phyloP scores from a whole-genome alignment of 1,284 basidiomycete genomes.

The Marasmius oreades region DNA sequence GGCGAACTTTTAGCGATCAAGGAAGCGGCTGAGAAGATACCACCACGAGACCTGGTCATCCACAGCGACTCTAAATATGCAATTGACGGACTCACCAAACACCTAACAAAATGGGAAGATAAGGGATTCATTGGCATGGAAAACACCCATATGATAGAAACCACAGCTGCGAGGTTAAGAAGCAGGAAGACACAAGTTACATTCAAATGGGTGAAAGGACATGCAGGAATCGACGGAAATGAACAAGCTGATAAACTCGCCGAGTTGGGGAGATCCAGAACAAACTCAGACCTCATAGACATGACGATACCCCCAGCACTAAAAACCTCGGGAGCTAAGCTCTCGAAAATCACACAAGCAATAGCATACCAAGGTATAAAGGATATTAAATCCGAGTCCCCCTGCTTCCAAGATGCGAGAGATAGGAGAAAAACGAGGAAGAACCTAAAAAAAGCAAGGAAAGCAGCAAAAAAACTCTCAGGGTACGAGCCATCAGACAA shows the following conservation, averaged over 20 bases:
- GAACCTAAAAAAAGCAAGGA: not conserved
- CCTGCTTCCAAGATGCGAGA: not conserved
- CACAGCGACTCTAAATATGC: slow-evolving; percentile 18
- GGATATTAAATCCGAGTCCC: not conserved
- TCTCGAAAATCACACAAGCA: slow-evolving; percentile 23
- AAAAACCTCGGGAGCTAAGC: slow-evolving; percentile 21
- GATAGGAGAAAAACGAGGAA: not conserved
- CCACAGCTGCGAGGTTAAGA: slow-evolving; percentile 2
- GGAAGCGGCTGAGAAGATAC: slow-evolving; percentile 7
- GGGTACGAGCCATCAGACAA: no score
- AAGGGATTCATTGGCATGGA: slow-evolving; percentile 14
- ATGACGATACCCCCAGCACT: slow-evolving; percentile 10
- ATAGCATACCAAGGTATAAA: slow-evolving; percentile 24
- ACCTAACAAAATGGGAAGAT: slow-evolving; percentile 15
- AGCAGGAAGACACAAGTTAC: slow-evolving; percentile 4
- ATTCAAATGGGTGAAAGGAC: slow-evolving; percentile 22
- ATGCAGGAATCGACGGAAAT: slow-evolving; percentile 18
- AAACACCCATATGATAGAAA: slow-evolving; percentile 8
- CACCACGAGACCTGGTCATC: slow-evolving; percentile 6
- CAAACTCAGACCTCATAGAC: slow-evolving; percentile 1
- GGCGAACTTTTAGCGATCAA: slow-evolving; percentile 21
- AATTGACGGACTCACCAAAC: slow-evolving; percentile 10
- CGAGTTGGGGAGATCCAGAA: slow-evolving; percentile 15
- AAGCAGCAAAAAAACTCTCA: slow-evolving; percentile 2
- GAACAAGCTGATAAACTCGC: slow-evolving; percentile 20